A percentile compares a stretch with the other conserved stretches of the same genome.
These are phyloP conservation scores for Eutypella sp. DNA, from an alignment of 2,329 filamentous ascomycete species.

Conservation along the genomic window DNA sequence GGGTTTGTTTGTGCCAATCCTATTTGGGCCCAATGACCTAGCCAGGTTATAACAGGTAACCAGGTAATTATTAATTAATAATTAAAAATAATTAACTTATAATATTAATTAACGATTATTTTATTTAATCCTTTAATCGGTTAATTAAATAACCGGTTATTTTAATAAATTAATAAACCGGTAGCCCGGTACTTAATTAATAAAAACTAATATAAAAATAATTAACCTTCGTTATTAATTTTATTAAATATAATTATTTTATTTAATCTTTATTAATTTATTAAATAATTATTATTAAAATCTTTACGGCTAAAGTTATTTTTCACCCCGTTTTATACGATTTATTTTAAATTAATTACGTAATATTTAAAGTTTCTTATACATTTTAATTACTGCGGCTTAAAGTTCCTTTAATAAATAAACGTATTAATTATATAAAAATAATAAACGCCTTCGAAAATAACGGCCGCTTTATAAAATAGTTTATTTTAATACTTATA, in stretches of 20 bases:
- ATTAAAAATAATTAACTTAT: too few species aligned
- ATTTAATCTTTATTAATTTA: not conserved
- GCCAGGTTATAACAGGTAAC: too few species aligned
- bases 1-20: too few species aligned
- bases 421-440: too few species aligned
- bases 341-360: not conserved
- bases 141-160: not conserved
- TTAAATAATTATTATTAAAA: not conserved
- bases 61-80: not conserved
- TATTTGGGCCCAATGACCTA: too few species aligned
- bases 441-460: too few species aligned
- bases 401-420: too few species aligned
- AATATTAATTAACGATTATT: too few species aligned
- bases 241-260: not conserved
- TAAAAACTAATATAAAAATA: not conserved
- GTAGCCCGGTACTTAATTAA: too few species aligned
- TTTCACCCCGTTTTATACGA: not conserved
- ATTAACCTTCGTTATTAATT: not conserved
- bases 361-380: not conserved
- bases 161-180: not conserved
- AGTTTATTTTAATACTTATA: too few species aligned
- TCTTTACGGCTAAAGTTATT: not conserved
- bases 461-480: too few species aligned
- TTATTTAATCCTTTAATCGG: not conserved
- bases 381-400: not conserved